Evolutionary conservation across 345 rosid species (phyloP).

Genomic region (Sonneratia alba): DNA sequence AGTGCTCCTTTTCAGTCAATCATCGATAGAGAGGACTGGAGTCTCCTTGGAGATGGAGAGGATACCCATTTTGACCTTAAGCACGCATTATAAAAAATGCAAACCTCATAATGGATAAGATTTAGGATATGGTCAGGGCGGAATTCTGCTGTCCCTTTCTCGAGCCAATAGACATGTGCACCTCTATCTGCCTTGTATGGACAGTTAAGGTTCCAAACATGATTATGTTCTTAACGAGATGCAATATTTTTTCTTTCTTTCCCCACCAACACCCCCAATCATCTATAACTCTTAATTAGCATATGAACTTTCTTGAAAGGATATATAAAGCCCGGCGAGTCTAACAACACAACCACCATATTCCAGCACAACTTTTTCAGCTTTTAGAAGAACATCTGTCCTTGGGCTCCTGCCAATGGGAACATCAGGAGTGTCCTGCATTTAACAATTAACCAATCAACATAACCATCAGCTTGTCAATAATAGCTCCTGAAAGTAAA

Average conservation of each 20-base stretch:
- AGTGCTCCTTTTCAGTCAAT: not conserved
- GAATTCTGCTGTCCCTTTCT: conserved; percentile 54
- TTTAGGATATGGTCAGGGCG: conserved; percentile 90
- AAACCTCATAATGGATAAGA: conserved; percentile 93
- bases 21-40: not conserved
- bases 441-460: not conserved
- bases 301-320: conserved; percentile 33
- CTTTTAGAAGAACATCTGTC: conserved; percentile 72
- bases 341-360: conserved; percentile 69
- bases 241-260: not conserved
- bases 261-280: not conserved
- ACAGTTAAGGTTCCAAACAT: conserved; percentile 34
- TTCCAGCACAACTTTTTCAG: conserved; percentile 67
- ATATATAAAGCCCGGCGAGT: conserved; percentile 96
- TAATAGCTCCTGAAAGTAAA: not conserved
- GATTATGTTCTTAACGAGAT: not conserved
- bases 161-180: conserved; percentile 80
- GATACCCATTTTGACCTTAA: not conserved
- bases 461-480: not conserved
- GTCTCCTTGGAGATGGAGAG: not conserved
- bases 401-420: conserved; percentile 84
- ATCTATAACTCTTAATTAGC: conserved; percentile 2
- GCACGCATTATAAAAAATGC: not conserved
- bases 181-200: conserved; percentile 78
- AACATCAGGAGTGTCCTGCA: conserved; percentile 72